Percentiles rank a stretch among this genome's conserved stretches.
phyloP scores from a whole-genome alignment of 257 asterid genomes.

The Nicotiana obtusifolia region DNA sequence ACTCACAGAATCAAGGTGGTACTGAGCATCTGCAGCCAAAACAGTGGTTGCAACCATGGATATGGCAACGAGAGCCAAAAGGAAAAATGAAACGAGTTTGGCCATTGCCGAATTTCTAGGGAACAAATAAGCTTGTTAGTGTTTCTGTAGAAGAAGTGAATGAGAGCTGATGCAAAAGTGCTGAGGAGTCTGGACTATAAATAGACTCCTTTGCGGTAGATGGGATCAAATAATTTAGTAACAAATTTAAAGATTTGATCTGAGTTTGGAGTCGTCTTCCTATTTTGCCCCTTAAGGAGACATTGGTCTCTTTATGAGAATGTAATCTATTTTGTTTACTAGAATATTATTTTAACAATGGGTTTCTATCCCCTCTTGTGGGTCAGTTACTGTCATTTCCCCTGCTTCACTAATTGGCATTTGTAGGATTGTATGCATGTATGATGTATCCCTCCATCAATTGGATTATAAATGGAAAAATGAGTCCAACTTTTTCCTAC shows the following conservation, averaged over 20 bases:
- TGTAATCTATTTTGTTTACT: background rate
- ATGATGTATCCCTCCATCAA: background rate
- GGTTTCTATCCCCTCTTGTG: background rate
- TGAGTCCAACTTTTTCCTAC: background rate
- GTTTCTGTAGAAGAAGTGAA: background rate
- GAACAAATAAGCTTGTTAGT: background rate
- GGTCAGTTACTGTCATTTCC: background rate
- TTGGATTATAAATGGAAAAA: background rate
- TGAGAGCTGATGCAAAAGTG: background rate
- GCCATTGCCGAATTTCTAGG: constrained; percentile 28
- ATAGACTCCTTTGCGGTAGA: constrained; percentile 10
- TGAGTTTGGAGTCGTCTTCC: background rate
- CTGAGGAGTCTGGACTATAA: constrained; percentile 12
- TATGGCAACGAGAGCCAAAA: constrained; percentile 33
- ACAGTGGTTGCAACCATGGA: constrained; percentile 27
- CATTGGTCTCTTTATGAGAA: background rate
- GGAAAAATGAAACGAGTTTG: constrained; percentile 23
- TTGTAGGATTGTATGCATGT: background rate
- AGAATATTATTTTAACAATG: background rate
- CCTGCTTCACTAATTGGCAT: background rate
- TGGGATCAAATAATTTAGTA: background rate
- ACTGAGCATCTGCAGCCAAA: constrained; percentile 22
- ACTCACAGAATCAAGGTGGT: constrained; percentile 28
- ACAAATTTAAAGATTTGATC: background rate
- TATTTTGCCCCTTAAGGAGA: background rate